Percentiles rank a stretch among this genome's conserved stretches.
phyloP scores from a whole-genome alignment of 805 yeast genomes.

The Peterozyma toletana region DNA sequence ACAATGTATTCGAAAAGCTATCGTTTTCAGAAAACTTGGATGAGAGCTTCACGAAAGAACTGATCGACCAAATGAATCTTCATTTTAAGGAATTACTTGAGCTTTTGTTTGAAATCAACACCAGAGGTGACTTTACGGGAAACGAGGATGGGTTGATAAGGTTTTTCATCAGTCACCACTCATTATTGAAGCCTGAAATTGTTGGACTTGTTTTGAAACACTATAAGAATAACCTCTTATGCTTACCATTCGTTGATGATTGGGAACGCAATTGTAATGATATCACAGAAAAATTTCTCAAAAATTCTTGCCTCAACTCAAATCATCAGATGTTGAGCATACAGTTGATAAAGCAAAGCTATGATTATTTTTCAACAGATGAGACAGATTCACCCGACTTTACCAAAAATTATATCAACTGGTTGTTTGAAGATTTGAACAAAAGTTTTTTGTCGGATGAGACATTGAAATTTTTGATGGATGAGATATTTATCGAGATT shows the following conservation, averaged over 20 bases:
- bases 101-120: constrained; percentile 23
- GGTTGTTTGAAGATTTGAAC: neutral
- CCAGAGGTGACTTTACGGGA: constrained; percentile 28
- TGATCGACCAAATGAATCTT: constrained; percentile 10
- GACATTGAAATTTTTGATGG: neutral
- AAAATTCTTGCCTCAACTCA: constrained; percentile 30
- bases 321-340: neutral
- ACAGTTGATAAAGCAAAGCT: neutral
- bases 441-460: neutral
- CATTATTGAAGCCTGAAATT: constrained; percentile 9
- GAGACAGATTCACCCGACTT: too few relatives aligned
- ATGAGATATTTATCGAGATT: neutral
- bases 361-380: neutral
- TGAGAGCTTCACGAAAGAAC: too few relatives aligned
- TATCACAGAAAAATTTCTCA: constrained; percentile 22
- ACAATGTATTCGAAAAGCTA: too few relatives aligned
- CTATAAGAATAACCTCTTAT: constrained; percentile 40
- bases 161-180: constrained; percentile 13
- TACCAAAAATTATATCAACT: neutral
- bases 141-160: constrained; percentile 33
- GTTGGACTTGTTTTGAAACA: constrained; percentile 38
- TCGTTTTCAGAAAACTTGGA: too few relatives aligned
- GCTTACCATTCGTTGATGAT: constrained; percentile 42
- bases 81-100: constrained; percentile 26
- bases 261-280: constrained; percentile 44